phyloP scores from a whole-genome alignment of 352 stramenopile genomes.

The Salisapilia sapeloensis region DNA sequence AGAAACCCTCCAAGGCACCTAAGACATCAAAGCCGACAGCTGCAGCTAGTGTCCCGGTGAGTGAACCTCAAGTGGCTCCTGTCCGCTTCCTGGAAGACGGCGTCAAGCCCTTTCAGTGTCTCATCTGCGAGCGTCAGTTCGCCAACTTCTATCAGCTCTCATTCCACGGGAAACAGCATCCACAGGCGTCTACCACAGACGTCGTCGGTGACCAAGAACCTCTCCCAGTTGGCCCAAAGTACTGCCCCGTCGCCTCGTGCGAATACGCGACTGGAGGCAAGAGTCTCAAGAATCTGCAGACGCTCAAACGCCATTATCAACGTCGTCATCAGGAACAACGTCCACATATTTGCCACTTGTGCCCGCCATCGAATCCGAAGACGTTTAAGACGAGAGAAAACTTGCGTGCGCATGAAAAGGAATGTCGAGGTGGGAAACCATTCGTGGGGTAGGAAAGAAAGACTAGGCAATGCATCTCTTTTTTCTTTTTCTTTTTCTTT shows the following conservation, averaged over 20 bases:
- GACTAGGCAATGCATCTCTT: neutral
- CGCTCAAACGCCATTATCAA: constrained; percentile 58
- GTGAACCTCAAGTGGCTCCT: constrained; percentile 10
- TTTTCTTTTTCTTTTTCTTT: constrained; percentile 1
- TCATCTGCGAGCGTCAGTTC: constrained; percentile 30
- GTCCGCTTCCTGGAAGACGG: constrained; percentile 37
- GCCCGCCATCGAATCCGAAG: constrained; percentile 17
- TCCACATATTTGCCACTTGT: constrained; percentile 30
- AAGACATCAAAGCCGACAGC: constrained; percentile 1
- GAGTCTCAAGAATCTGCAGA: constrained; percentile 49
- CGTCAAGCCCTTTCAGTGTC: constrained; percentile 47
- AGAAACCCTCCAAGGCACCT: constrained; percentile 1
- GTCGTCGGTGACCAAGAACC: constrained; percentile 19
- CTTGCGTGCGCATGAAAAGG: constrained; percentile 48
- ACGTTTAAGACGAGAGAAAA: constrained; percentile 59
- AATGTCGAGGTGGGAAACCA: constrained; percentile 20
- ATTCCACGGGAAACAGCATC: constrained; percentile 49
- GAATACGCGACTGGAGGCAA: constrained; percentile 23
- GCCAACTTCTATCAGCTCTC: constrained; percentile 57
- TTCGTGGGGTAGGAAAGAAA: neutral
- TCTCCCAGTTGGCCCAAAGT: constrained; percentile 37
- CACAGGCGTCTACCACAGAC: constrained; percentile 7
- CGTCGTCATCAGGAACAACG: constrained; percentile 29
- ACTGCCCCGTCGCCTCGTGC: constrained; percentile 30
- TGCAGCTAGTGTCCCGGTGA: constrained; percentile 1